Evolutionary conservation across 352 stramenopile genomes (phyloP), one percentile per base, ranked within the genome.

Genomic region (Plasmopara muralis): DNA sequence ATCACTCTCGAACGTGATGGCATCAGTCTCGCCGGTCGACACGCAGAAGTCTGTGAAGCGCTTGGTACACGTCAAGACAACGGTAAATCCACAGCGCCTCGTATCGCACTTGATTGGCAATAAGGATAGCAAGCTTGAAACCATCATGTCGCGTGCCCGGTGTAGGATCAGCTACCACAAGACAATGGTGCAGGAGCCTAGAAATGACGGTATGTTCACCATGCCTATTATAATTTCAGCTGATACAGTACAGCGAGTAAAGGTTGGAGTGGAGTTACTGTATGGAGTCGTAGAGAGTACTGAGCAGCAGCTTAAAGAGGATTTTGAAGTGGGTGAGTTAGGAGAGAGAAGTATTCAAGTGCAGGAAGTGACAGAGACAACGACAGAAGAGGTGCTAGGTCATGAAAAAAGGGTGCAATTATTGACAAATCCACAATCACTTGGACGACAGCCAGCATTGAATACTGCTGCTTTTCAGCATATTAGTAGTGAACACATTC

Each of bases 191-290:
- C 15, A 50, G n/a, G 41, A 58, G 25, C 16, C n/a, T 12, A 44
- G 34, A 20, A 25, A 50, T 16, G 30, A 38, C 18, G 44, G 30
- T 12, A 28, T 51, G 6, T 80, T 66, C 46, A 54, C 46, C 6
- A 72, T 89, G 60, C 65, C 52, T 16, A 87, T 89, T 43, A 66
- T 70, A 40, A 60, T 89, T 14, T 77, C 75, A 5, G 76, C 62
- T 6, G 73, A 81, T 4, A 83, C 70, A 8, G 42, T 55, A 2
- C 76, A 77, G 18, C 54, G 66, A 18, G 73, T 87, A 59, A 44
- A 77, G 14, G 43, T 82, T 12, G 61, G 66, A 20, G 42, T 64
- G 10, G 55, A 62, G 31, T 45, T 72, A 20, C 31, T 83, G 39
- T 53, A 71, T 25, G 53, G 60, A 5, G 54, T 70, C 12, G 52